Percentiles rank a stretch among this genome's conserved stretches.
Evolutionary conservation across 2,329 filamentous ascomycete species (phyloP).

Genomic region (Fusarium tricinctum): DNA sequence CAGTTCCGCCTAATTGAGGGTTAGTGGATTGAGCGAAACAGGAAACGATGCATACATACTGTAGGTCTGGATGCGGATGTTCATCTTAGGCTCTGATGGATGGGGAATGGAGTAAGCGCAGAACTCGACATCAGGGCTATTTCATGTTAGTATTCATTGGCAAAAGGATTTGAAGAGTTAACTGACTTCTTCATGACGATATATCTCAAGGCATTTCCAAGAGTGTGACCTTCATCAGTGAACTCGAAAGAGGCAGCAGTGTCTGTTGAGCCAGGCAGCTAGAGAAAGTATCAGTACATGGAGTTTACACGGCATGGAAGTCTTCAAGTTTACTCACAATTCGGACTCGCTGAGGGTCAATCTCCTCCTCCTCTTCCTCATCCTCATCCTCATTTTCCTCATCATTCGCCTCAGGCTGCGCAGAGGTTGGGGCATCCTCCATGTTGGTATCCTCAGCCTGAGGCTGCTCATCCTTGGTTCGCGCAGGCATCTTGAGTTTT

Average conservation of each 20-base stretch:
- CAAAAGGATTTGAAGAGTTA: not conserved
- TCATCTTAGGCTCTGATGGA: constrained; percentile 96
- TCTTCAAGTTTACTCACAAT: constrained; percentile 64
- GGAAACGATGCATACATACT: constrained; percentile 69
- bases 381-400: constrained; percentile 60
- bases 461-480: constrained; percentile 54
- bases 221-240: constrained; percentile 91
- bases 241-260: constrained; percentile 97
- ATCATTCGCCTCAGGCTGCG: constrained; percentile 53
- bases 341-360: constrained; percentile 69
- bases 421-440: constrained; percentile 61
- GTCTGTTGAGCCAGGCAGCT: constrained; percentile 88
- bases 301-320: not conserved
- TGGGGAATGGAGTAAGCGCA: constrained; percentile 98
- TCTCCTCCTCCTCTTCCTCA: constrained; percentile 63
- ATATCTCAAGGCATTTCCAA: constrained; percentile 93
- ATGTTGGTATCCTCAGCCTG: constrained; percentile 57
- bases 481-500: constrained; percentile 56
- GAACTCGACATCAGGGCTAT: constrained; percentile 94
- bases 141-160: constrained; percentile 14
- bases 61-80: constrained; percentile 96
- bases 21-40: constrained; percentile 6
- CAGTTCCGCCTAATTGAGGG: constrained; percentile 75
- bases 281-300: constrained; percentile 26
- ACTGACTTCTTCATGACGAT: constrained; percentile 97